Evolutionary conservation across 225 moss, liverwort and hornwort genomes (phyloP).

Genomic region (Rhytidiadelphus loreus): DNA sequence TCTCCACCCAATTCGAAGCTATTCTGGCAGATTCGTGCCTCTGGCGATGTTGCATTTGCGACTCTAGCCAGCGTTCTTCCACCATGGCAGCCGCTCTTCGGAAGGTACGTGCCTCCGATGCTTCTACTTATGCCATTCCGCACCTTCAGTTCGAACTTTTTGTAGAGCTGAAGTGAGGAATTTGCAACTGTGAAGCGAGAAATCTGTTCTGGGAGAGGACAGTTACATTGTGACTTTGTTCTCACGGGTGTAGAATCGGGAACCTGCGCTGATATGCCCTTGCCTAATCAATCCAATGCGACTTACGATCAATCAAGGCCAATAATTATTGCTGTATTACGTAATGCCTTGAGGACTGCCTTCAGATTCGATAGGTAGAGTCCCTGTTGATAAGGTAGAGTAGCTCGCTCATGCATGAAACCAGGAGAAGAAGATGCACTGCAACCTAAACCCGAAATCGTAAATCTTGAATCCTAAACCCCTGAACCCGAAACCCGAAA

Average conservation of each 20-base stretch:
- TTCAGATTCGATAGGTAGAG: not conserved
- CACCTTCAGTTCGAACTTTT: not conserved
- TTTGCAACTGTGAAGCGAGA: not conserved
- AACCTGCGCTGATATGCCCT: not conserved
- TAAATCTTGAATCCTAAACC: not conserved
- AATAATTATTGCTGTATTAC: not conserved
- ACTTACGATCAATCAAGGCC: not conserved
- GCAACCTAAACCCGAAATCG: not conserved
- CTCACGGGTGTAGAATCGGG: not conserved
- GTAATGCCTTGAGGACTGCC: not conserved
- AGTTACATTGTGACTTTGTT: not conserved
- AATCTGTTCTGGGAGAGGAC: not conserved
- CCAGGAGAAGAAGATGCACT: not conserved
- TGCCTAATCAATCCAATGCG: not conserved
- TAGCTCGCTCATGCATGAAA: not conserved
- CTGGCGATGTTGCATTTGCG: not conserved
- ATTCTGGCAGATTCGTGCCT: not conserved
- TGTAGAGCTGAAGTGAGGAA: not conserved
- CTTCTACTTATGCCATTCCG: not conserved
- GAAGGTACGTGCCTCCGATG: not conserved
- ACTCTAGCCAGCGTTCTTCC: not conserved
- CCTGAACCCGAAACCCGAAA: not conserved
- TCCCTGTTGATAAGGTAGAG: not conserved
- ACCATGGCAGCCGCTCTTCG: slow-evolving; percentile 19
- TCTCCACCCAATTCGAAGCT: not conserved